Conservation (phyloP, 495 filamentous ascomycete genomes). For the Apodospora peruviana region DNA sequence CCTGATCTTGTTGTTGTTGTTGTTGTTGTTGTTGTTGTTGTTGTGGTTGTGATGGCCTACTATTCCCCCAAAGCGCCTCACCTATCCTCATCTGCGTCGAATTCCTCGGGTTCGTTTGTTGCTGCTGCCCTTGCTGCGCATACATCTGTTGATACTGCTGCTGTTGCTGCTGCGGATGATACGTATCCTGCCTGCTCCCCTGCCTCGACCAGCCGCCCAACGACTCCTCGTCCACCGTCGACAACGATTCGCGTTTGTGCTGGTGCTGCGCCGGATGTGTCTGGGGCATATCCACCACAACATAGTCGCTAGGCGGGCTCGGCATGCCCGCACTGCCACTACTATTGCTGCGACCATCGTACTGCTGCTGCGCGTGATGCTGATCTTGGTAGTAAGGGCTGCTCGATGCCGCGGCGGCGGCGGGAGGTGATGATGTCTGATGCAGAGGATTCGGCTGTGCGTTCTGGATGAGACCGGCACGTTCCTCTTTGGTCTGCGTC, state of each 20-base stretch:
- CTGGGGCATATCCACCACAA: background rate
- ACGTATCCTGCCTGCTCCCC: constrained; percentile 3
- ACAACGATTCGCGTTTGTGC: background rate
- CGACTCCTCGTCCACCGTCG: constrained; percentile 11
- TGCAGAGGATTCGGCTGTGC: constrained; percentile 40
- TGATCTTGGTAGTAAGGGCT: background rate
- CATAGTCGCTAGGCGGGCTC: background rate
- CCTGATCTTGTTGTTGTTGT: too few species aligned
- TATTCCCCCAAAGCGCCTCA: constrained; percentile 8
- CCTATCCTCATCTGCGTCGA: constrained; percentile 8
- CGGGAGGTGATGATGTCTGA: constrained; percentile 1
- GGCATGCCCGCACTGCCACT: constrained; percentile 5
- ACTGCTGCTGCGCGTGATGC: background rate
- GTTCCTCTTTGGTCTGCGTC: constrained; percentile 29
- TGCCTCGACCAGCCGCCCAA: background rate
- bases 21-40: background rate
- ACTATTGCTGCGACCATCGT: too few species aligned
- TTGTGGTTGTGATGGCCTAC: background rate
- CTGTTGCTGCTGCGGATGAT: background rate
- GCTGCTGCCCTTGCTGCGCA: background rate
- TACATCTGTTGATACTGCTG: background rate
- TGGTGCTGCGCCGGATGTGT: background rate
- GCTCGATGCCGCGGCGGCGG: too few species aligned
- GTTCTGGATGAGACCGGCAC: constrained; percentile 40
- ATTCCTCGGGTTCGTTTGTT: constrained; percentile 8